Evolutionary conservation across 352 stramenopile species (phyloP), one percentile per base, ranked within the genome.

Genomic region (Globisporangium sylvaticum): DNA sequence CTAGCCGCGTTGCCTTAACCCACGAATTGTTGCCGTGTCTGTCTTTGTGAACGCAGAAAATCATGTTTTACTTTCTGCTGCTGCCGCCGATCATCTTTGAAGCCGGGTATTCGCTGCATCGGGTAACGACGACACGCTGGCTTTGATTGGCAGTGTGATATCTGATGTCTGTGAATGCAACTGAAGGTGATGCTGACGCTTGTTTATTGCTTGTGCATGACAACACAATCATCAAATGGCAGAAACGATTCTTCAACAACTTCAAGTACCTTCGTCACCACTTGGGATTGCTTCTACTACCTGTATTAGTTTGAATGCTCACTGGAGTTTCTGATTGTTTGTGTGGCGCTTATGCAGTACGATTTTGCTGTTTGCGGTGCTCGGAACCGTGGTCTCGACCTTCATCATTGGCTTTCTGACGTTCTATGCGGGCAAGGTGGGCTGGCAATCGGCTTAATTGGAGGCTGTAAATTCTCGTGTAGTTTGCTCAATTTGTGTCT

Each of bases 41-140:
- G 9, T 29, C 20, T 20, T 25, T 44, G 22, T 9, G 24, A 8
- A 18, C 9, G n/a, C 60, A 91, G 81, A 90, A 90, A 84, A 69
- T 91, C 69, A 70, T 98, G 18, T 99, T 99, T 71, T 99, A 98
- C 78, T 99, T 99, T 69, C 69, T 98, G 24, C 74, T 99, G 55
- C 77, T 99, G 48, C 97, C 97, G 22, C 95, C 96, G 7, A 99
- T 99, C 64, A 99, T 99, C 65, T 99, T 99, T 70, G 96, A 99
- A 79, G 96, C 95, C 0, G 96, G 96, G 0, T 98, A 98, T 73
- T 97, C 90, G 34, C 74, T 98, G 1, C 81, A 94, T 72, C 76
- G 83, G 70, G 83, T 90, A 71, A 39, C 20, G 37, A 44, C 54
- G 62, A 8, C 54, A 14, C 18, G 24, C 22, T 24, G 3, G 29